These are phyloP conservation scores for Ophiostoma sp. DNA, from an alignment of 2,329 filamentous ascomycete species.

Conservation along the genomic window DNA sequence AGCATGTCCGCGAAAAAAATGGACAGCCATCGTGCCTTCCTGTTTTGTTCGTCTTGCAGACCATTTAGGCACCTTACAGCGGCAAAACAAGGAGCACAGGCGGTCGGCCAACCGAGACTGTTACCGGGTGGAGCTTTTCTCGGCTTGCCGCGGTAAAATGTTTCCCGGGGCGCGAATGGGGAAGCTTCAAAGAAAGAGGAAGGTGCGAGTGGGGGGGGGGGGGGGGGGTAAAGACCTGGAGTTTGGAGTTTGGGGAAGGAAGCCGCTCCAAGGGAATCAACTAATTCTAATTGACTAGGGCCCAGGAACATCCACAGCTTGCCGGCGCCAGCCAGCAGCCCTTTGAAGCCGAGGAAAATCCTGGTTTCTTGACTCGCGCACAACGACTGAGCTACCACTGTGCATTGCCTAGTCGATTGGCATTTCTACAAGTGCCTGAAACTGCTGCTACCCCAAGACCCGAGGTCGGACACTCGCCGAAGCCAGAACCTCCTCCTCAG, in stretches of 20 bases:
- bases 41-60: not conserved
- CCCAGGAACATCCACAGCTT: not conserved
- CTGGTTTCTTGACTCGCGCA: not conserved
- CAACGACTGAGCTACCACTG: not conserved
- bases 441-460: constrained; percentile 21
- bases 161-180: constrained; percentile 12
- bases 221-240: constrained; percentile 12
- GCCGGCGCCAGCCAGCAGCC: not conserved
- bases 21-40: not conserved
- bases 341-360: constrained; percentile 5
- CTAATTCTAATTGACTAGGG: constrained; percentile 10
- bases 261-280: constrained; percentile 18
- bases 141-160: constrained; percentile 25
- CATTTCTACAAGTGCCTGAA: not conserved
- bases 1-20: not conserved
- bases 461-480: constrained; percentile 21
- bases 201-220: constrained; percentile 15
- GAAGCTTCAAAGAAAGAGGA: constrained; percentile 7
- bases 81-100: constrained; percentile 6
- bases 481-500: not conserved
- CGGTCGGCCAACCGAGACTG: constrained; percentile 19
- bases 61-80: not conserved
- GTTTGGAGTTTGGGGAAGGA: constrained; percentile 15
- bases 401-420: not conserved
- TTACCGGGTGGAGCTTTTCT: constrained; percentile 17